Percentiles rank a stretch among this genome's conserved stretches.
These are phyloP conservation scores for Starmerella bombicola DNA, from an alignment of 805 yeast species.

Conservation along the genomic window DNA sequence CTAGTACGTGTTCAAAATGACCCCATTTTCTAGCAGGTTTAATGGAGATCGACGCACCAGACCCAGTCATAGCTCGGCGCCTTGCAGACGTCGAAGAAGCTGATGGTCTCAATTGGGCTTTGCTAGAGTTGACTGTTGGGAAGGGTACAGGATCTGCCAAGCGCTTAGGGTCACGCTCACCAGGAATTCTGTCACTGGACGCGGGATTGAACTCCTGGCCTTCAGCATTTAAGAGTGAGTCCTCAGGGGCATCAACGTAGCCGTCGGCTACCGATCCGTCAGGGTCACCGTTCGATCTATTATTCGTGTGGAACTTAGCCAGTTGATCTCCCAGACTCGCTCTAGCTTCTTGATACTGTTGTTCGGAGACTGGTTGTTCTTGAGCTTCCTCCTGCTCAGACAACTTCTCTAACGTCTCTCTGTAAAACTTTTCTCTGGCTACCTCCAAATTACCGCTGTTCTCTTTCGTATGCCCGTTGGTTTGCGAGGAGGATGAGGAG, in stretches of 20 bases:
- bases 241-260: no score
- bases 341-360: no score
- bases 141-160: no score
- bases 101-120: slow-evolving; percentile 2
- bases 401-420: not conserved
- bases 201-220: no score
- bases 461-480: not conserved
- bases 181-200: no score
- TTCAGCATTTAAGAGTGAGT: no score
- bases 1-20: slow-evolving; percentile 41
- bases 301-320: no score
- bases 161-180: no score
- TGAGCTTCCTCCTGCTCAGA: not conserved
- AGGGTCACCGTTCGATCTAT: no score
- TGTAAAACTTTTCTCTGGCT: not conserved
- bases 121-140: not conserved
- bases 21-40: slow-evolving; percentile 21
- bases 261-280: no score
- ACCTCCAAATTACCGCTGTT: not conserved
- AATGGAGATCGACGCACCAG: slow-evolving; percentile 10
- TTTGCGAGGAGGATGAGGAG: not conserved
- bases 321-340: no score
- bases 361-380: no score
- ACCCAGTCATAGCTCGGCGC: slow-evolving; percentile 3
- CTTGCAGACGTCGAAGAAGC: slow-evolving; percentile 7